Evolutionary conservation across 495 filamentous ascomycete species (phyloP).

Genomic region (Neurospora tetrasperma): DNA sequence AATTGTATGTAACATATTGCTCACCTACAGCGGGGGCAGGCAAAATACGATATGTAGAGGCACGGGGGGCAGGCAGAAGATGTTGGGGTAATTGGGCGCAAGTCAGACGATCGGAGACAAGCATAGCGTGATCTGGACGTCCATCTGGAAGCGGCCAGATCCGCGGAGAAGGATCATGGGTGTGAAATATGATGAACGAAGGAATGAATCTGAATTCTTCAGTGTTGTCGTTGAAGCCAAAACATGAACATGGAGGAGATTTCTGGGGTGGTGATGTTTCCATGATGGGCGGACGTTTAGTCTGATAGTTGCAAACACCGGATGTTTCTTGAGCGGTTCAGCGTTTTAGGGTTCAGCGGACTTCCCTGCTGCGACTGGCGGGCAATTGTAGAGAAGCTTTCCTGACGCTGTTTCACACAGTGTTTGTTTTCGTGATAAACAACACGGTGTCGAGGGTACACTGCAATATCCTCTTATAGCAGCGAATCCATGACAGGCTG

Average conservation of each 20-base stretch:
- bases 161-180: neutral
- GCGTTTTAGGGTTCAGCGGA: neutral
- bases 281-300: no score
- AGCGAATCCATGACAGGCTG: neutral
- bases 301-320: neutral
- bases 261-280: no score
- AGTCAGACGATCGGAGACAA: neutral
- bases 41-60: no score
- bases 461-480: neutral
- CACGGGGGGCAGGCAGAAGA: no score
- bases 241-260: neutral
- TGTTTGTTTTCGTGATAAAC: neutral
- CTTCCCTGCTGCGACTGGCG: neutral
- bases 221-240: neutral
- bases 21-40: neutral
- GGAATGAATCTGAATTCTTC: neutral
- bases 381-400: neutral
- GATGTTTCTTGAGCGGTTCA: neutral
- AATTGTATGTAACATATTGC: neutral
- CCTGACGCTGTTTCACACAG: neutral
- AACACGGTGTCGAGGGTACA: neutral
- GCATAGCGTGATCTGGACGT: neutral
- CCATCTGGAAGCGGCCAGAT: neutral
- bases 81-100: neutral
- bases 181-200: neutral